Evolutionary conservation across 371 early-diverging fungal genomes (phyloP), one percentile per base, ranked within the genome.

Genomic region (Mucor mucedo): DNA sequence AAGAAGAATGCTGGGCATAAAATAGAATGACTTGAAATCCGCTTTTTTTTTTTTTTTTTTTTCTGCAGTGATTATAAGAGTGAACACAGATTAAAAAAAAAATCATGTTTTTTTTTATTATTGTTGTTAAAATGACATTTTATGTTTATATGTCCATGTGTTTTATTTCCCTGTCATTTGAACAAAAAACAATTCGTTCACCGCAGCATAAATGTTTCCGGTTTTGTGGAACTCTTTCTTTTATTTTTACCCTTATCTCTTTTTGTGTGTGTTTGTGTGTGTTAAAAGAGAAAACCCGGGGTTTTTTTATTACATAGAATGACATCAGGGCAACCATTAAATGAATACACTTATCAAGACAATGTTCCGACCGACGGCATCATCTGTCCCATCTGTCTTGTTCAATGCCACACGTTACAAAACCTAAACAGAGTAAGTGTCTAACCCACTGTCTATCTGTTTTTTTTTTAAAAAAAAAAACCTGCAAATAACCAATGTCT

Each of bases 1-100:
- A 94, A 77, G 90, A 93, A 63, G 97, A 97, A 60, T 93, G 93
- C 61, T 96, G 95, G 95, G 72, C 81, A 57, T 88, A 68, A 69
- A 41, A 41, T 3, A 39, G 11, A 39, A n/a, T 35, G 16, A n/a
- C 50, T 28, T 39, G 40, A 52, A 60, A 39, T 8, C 5, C 10
- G 2, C 2, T n/a, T n/a, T 11, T 42, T n/a, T 42, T 42, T 5
- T 13, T 5, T 42, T 35, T 35, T 35, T 35, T 35, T 4, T 35
- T 4, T 35, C 0, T 6, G 35, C 8, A 8, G 2, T 4, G 35
- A 8, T 35, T 0, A 0, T 35, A 1, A 35, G 35, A 6, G 1
- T 6, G 8, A 8, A 35, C 2, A 35, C 35, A 35, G 21, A 21
- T 21, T 21, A 21, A 21, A 21, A 21, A 21, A 21, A 21, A 21